A percentile compares a stretch with the other conserved stretches of the same genome.
phyloP scores from a whole-genome alignment of 2,329 filamentous ascomycete genomes.

The Gremmenia infestans region DNA sequence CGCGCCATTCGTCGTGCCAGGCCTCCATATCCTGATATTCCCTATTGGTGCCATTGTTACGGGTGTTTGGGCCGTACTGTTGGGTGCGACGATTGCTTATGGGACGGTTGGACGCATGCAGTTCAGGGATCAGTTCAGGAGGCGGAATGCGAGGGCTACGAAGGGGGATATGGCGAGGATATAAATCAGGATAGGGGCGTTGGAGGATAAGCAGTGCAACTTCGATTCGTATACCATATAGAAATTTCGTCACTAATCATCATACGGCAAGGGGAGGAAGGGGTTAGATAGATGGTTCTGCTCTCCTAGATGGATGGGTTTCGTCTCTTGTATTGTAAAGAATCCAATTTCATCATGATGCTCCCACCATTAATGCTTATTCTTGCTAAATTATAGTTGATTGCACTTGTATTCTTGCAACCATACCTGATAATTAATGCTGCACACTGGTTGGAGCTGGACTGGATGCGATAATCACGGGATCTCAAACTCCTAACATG shows the following conservation, averaged over 20 bases:
- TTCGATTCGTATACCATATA: conserved; percentile 7
- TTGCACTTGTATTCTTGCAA: no score
- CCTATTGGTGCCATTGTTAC: conserved; percentile 66
- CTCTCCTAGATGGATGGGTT: background rate
- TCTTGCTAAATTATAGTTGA: no score
- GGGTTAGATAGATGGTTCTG: background rate
- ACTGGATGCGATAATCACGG: no score
- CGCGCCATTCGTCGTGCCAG: conserved; percentile 62
- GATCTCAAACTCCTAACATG: no score
- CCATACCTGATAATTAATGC: no score
- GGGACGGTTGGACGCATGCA: conserved; percentile 63
- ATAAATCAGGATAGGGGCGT: conserved; percentile 7
- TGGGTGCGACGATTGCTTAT: conserved; percentile 52
- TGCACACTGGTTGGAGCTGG: no score
- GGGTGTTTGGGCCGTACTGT: conserved; percentile 54
- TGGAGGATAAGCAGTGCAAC: background rate
- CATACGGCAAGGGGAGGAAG: background rate
- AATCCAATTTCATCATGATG: background rate
- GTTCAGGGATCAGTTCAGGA: conserved; percentile 59
- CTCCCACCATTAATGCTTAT: background rate
- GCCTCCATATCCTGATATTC: conserved; percentile 62
- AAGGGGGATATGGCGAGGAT: conserved; percentile 32
- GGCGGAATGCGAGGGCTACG: conserved; percentile 41
- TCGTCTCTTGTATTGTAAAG: background rate
- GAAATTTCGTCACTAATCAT: background rate